These are phyloP conservation scores for Syzygium aqueum DNA, from an alignment of 345 rosid species.

Conservation along the genomic window DNA sequence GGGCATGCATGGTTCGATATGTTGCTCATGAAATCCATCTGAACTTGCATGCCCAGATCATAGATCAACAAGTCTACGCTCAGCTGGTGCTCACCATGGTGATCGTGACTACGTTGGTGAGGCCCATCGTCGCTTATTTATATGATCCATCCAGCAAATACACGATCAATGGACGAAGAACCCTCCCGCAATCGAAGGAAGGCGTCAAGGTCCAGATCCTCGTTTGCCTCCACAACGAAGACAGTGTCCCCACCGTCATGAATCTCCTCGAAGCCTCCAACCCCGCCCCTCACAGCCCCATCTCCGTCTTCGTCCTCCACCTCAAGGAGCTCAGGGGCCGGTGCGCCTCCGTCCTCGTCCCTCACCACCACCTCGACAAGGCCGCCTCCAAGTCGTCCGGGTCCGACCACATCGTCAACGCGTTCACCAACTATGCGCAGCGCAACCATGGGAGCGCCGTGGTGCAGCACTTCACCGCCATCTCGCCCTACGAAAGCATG, in stretches of 20 bases:
- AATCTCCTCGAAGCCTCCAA: slow-evolving; percentile 22
- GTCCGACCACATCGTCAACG: slow-evolving; percentile 3
- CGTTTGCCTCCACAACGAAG: slow-evolving; percentile 16
- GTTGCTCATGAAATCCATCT: background rate
- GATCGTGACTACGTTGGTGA: slow-evolving; percentile 9
- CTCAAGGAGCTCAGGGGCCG: slow-evolving; percentile 23
- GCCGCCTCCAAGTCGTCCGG: background rate
- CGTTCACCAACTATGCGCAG: slow-evolving; percentile 11
- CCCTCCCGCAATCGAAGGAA: slow-evolving; percentile 6
- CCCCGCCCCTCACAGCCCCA: slow-evolving; percentile 7
- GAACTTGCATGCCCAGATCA: background rate
- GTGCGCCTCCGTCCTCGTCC: slow-evolving; percentile 10
- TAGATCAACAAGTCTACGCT: background rate
- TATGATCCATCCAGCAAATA: slow-evolving; percentile 26
- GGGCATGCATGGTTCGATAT: background rate
- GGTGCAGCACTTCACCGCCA: slow-evolving; percentile 36
- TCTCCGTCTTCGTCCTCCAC: slow-evolving; percentile 15
- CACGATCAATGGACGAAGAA: slow-evolving; percentile 6
- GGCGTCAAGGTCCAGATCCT: slow-evolving; percentile 16
- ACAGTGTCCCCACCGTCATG: slow-evolving; percentile 8
- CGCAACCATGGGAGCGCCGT: background rate
- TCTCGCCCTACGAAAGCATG: slow-evolving; percentile 57
- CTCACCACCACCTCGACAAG: background rate
- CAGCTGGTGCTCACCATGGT: background rate
- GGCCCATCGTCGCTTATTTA: slow-evolving; percentile 4